Evolutionary conservation across 768 basidiomycete species (phyloP).

Genomic region (Rhizopogon sp.): DNA sequence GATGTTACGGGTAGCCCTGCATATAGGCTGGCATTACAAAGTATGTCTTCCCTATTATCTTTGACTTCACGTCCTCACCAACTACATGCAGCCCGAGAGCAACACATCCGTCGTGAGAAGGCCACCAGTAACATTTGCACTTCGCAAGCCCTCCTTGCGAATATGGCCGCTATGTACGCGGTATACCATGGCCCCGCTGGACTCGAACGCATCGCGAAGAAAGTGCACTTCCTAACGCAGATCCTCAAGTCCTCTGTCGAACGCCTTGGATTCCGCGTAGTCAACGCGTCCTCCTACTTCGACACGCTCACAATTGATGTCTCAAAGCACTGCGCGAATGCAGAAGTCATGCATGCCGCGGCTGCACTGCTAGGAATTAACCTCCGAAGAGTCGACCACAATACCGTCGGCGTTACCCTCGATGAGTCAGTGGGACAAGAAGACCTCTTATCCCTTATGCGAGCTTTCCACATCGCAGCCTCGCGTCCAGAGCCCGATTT

Average conservation of each 20-base stretch:
- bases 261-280: constrained; percentile 65
- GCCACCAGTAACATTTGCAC: constrained; percentile 99
- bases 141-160: constrained; percentile 94
- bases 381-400: constrained; percentile 70
- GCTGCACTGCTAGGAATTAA: constrained; percentile 72
- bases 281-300: constrained; percentile 72
- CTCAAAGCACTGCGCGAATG: constrained; percentile 48
- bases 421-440: constrained; percentile 83
- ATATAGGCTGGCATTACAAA: constrained; percentile 91
- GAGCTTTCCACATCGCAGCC: constrained; percentile 72
- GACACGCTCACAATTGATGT: constrained; percentile 86
- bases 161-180: constrained; percentile 99
- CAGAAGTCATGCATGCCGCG: constrained; percentile 61
- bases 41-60: constrained; percentile 40
- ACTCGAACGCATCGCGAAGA: constrained; percentile 77
- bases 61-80: constrained; percentile 5
- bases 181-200: constrained; percentile 93
- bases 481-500: constrained; percentile 43
- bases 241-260: constrained; percentile 67
- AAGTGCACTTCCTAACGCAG: constrained; percentile 86
- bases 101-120: constrained; percentile 96
- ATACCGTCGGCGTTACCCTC: constrained; percentile 80
- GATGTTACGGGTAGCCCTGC: constrained; percentile 83
- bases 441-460: constrained; percentile 73
- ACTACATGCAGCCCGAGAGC: constrained; percentile 70